A percentile compares a stretch with the other conserved stretches of the same genome.
Evolutionary conservation across 2,329 filamentous ascomycete genomes (phyloP).

Genomic region (Orbilia quercus): DNA sequence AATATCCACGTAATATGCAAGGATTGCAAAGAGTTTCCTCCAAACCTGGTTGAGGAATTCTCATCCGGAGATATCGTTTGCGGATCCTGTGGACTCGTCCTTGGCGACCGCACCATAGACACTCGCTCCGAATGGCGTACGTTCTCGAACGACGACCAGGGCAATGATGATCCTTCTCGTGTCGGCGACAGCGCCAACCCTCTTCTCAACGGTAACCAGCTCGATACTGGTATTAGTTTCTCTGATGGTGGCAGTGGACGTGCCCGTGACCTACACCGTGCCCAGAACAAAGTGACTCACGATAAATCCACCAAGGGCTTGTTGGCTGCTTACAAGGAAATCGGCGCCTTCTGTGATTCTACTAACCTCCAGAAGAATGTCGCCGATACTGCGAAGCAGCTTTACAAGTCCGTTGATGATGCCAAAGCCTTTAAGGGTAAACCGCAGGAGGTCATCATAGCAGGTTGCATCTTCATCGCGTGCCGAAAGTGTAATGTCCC

Average conservation of each 20-base stretch:
- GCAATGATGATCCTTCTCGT: conserved; percentile 95
- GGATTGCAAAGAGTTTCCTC: conserved; percentile 91
- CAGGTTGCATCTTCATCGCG: conserved; percentile 96
- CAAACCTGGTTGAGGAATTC: conserved; percentile 91
- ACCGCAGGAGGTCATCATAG: conserved; percentile 90
- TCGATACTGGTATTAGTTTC: conserved; percentile 87
- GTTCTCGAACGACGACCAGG: conserved; percentile 97
- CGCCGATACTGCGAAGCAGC: conserved; percentile 88
- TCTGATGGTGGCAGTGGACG: conserved; percentile 76
- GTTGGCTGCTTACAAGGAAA: conserved; percentile 85
- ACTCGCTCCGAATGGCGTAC: conserved; percentile 98
- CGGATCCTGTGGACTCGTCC: conserved; percentile 87
- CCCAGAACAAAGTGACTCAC: conserved; percentile 81
- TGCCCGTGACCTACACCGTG: conserved; percentile 80
- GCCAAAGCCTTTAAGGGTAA: conserved; percentile 95
- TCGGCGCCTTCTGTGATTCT: conserved; percentile 85
- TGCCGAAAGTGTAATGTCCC: conserved; percentile 88
- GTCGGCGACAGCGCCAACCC: conserved; percentile 93
- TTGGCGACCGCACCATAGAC: conserved; percentile 91
- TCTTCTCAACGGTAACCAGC: conserved; percentile 87
- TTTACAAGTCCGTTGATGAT: conserved; percentile 95
- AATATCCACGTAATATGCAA: conserved; percentile 86
- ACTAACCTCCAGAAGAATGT: conserved; percentile 84
- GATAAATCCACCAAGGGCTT: conserved; percentile 87
- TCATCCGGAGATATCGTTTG: conserved; percentile 93